Conservation (phyloP, 164 flowering plant genomes). For the grape (Vitis vinifera) region ASM3070453v1 NC_081811.1:15317501-15318000, state of each 20-base stretch:
- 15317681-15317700: neutral
- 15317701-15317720: neutral
- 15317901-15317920: too few relatives aligned
- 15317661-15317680: constrained; percentile 3
- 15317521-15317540: neutral
- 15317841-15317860: neutral
- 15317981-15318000: too few relatives aligned
- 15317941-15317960: too few relatives aligned
- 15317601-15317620: constrained; percentile 4
- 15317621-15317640: constrained; percentile 12
- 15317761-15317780: neutral
- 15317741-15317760: neutral
- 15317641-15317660: constrained; percentile 7
- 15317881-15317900: too few relatives aligned
- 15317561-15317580: constrained; percentile 1
- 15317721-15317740: neutral
- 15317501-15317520: constrained; percentile 18
- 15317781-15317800: neutral
- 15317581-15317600: neutral
- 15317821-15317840: constrained; percentile 6
- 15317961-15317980: too few relatives aligned
- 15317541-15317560: constrained; percentile 10
- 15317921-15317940: too few relatives aligned
- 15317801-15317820: constrained; percentile 5
- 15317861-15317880: neutral